These are phyloP conservation scores for Paecilomyces formosus DNA, from an alignment of 2,329 filamentous ascomycete genomes.

Conservation along the genomic window DNA sequence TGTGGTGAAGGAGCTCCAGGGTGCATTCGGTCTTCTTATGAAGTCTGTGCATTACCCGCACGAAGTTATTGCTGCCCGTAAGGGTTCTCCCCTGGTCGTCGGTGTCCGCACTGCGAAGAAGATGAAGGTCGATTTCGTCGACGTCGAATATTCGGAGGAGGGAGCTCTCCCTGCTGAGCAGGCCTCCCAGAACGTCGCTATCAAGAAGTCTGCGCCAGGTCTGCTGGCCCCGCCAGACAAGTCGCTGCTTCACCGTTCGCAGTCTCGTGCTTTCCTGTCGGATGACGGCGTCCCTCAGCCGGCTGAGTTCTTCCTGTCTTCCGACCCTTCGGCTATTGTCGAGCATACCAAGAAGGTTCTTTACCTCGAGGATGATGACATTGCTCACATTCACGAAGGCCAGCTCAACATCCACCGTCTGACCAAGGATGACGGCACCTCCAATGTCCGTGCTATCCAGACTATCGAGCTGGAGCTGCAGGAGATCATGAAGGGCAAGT, in stretches of 20 bases:
- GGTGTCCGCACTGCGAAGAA: slow-evolving; percentile 95
- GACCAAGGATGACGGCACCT: slow-evolving; percentile 92
- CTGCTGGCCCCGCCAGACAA: slow-evolving; percentile 90
- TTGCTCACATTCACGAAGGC: slow-evolving; percentile 98
- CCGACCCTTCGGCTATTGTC: slow-evolving; percentile 94
- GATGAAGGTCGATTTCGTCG: slow-evolving; percentile 99
- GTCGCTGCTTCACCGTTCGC: slow-evolving; percentile 93
- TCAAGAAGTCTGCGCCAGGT: slow-evolving; percentile 76
- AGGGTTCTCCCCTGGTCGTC: slow-evolving; percentile 95
- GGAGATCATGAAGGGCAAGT: slow-evolving; percentile 99
- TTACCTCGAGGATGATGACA: slow-evolving; percentile 98
- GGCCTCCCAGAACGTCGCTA: slow-evolving; percentile 89
- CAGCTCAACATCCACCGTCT: slow-evolving; percentile 98
- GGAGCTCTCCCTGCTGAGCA: slow-evolving; percentile 83
- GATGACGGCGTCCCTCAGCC: slow-evolving; percentile 97
- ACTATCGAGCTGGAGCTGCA: slow-evolving; percentile 97
- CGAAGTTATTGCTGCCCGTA: slow-evolving; percentile 94
- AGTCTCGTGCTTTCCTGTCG: slow-evolving; percentile 97
- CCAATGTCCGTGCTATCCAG: slow-evolving; percentile 96
- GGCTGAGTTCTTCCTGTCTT: slow-evolving; percentile 98
- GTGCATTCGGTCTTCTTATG: slow-evolving; percentile 92
- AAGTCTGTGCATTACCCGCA: slow-evolving; percentile 99
- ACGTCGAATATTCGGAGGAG: slow-evolving; percentile 93
- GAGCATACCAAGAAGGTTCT: slow-evolving; percentile 99
- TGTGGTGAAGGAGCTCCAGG: slow-evolving; percentile 96